Conservation (phyloP, 306 rosid species). For the Prosopis cineraria region DNA sequence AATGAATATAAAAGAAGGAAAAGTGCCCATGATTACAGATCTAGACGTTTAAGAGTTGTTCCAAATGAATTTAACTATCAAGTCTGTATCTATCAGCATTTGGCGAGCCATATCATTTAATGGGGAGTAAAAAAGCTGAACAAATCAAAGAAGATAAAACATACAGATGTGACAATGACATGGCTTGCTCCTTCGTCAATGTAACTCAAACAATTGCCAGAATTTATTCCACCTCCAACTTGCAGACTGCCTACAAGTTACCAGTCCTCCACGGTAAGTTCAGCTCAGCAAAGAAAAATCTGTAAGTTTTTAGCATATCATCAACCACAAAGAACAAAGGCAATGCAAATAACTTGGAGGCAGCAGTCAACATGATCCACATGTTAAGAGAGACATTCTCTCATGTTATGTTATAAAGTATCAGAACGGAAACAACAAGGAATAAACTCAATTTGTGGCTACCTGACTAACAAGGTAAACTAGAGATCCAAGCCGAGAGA, state of each 20-base stretch:
- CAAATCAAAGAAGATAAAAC: slow-evolving; percentile 20
- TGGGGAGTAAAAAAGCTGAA: slow-evolving; percentile 7
- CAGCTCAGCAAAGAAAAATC: slow-evolving; percentile 66
- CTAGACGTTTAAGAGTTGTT: not conserved
- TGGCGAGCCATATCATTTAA: not conserved
- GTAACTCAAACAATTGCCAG: slow-evolving; percentile 75
- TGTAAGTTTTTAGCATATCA: slow-evolving; percentile 55
- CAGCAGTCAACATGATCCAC: not conserved
- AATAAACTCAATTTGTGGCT: not conserved
- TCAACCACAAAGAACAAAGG: no score
- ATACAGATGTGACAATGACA: slow-evolving; percentile 92
- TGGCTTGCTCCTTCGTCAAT: slow-evolving; percentile 94
- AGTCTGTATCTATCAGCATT: slow-evolving; percentile 6
- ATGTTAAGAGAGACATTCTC: not conserved
- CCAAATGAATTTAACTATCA: slow-evolving; percentile 15
- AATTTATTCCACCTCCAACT: slow-evolving; percentile 96
- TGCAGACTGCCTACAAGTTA: slow-evolving; percentile 77
- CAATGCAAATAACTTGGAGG: slow-evolving; percentile 14
- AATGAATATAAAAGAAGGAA: not conserved
- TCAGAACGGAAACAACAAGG: not conserved
- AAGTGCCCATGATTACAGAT: slow-evolving; percentile 8
- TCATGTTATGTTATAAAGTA: not conserved
- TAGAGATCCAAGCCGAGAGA: not conserved
- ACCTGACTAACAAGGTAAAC: not conserved
- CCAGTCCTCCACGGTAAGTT: slow-evolving; percentile 66